Evolutionary conservation across 73 alveolate species (phyloP).

Genomic region (Effrenium voratum): DNA sequence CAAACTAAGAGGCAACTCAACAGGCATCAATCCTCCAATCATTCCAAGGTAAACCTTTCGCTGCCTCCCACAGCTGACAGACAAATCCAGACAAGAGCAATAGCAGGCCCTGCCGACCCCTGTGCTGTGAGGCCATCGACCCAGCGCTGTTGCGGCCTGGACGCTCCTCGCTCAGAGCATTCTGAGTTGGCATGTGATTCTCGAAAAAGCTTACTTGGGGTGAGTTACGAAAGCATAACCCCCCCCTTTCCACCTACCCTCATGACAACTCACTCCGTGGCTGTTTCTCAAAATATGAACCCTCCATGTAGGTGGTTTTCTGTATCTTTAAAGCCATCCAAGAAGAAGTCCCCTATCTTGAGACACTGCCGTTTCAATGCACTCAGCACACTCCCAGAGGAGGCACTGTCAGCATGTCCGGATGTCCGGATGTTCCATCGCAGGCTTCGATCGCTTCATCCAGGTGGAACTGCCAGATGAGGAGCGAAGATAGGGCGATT

Average conservation of each 20-base stretch:
- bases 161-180: not conserved
- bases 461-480: constrained; percentile 88
- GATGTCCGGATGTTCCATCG: not conserved
- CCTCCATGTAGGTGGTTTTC: not conserved
- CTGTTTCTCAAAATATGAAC: no score
- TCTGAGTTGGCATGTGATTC: no score
- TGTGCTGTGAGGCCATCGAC: constrained; percentile 44
- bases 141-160: constrained; percentile 85
- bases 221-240: no score
- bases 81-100: no score
- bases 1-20: no score
- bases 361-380: not conserved
- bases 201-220: no score
- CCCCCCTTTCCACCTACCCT: no score
- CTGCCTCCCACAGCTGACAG: no score
- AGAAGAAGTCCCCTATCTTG: not conserved
- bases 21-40: no score
- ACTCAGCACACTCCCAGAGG: not conserved
- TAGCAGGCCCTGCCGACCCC: no score
- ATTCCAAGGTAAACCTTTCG: no score
- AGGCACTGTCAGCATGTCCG: not conserved
- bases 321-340: not conserved
- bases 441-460: constrained; percentile 84
- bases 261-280: no score
- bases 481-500: not conserved